Evolutionary conservation across 2,329 filamentous ascomycete species (phyloP), one percentile per base, ranked within the genome.

Genomic region (Sarocladium kiliense): DNA sequence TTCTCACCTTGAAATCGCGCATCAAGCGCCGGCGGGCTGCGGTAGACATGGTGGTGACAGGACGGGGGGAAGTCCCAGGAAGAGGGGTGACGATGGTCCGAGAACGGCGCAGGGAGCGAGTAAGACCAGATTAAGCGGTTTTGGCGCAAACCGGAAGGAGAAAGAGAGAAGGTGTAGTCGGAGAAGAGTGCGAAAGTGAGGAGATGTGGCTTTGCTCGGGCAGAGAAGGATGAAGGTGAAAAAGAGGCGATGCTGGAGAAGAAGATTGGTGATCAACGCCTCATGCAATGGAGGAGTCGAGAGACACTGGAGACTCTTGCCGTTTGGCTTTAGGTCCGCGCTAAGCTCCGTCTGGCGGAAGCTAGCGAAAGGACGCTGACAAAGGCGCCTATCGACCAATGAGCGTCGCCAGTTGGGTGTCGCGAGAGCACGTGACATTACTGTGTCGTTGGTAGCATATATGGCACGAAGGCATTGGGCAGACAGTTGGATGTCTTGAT

Each of bases 1-100:
- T 50, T 34, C 68, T 82, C 72, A 95, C 91, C 88, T 97, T 97
- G 84, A 97, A 97, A 79, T 97, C 94, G 72, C 94, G 89, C 94
- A 99, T 97, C 72, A 99, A 80, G 70, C 94, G 91, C 70, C 94
- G 89, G 70, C 94, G 88, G 63, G 94, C 94, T 63, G 93, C 89
- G 60, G 94, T 97, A 66, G 93, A 97, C 93, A 79, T 79, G 57
- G 51, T 68, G 63, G 6, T 3, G 21, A 34, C 3, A 27, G 50
- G 21, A 6, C 3, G 30, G 50, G 50, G 27, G 30, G 19, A 11
- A 19, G 10, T 53, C 21, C n/a, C 12, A 34, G n/a, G 18, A 21
- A 7, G 30, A 51, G 47, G 47, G 47, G 47, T n/a, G 47, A 51
- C 14, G 21, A 12, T n/a, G 26, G 47, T 51, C 47, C 30, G 47